Evolutionary conservation across 306 rosid species (phyloP), one percentile per base, ranked within the genome.

Genomic region (Hippophae gyantsensis): DNA sequence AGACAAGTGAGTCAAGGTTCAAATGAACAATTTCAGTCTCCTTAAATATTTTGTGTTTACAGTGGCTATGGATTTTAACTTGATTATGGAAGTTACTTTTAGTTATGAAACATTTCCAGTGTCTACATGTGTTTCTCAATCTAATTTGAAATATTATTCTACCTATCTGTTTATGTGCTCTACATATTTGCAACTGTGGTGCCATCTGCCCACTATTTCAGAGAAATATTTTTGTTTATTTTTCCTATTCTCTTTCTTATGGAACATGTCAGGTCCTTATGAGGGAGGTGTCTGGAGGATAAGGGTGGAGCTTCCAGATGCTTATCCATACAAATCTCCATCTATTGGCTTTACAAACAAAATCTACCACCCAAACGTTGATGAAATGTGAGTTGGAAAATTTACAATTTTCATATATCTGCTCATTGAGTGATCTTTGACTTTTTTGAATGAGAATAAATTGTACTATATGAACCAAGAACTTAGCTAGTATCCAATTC

Each of bases 331-430:
- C 47, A 84, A 82, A 68, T 90, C 97, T 65, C 97, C 97, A 0
- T 90, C 95, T n/a, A 70, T 90, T 70, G 95, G 95, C 60, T 90
- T 90, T 76, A 43, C 79, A 58, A 90, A 86, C 85, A 90, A 79
- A 77, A 82, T 90, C 52, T 90, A 73, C 72, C 97, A 90, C 80
- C 97, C 97, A 69, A 90, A 90, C 81, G 87, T 90, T 45, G 97
- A 90, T 79, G 95, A 87, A 72, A 64, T 73, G 97, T 90, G 86
- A 87, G 95, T 79, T 64, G 38, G 3, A 12, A 18, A 10, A 56
- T 60, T 48, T 52, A 57, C 41, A 59, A 55, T 25, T 46, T 52
- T 52, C 55, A 10, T 64, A 26, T 54, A 55, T 62, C 62, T 57
- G 61, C 63, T 43, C 66, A 6, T 27, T 18, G 43, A 73, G 59